These are phyloP conservation scores for Pseudonitzschia pungens DNA, from an alignment of 108 stramenopile genomes.

Conservation along the genomic window DNA sequence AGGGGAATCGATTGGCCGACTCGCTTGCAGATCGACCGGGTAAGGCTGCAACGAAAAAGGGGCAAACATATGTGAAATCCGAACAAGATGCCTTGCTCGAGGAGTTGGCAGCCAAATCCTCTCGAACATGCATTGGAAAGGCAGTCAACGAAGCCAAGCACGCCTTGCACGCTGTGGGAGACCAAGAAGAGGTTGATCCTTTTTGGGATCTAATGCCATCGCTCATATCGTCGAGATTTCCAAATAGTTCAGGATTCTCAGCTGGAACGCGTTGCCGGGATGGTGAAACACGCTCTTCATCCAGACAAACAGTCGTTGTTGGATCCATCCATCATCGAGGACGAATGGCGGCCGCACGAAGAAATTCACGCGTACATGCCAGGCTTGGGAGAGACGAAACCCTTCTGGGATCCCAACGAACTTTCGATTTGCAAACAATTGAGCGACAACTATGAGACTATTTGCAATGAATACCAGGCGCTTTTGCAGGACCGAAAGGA, in stretches of 20 bases:
- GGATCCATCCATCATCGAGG: constrained; percentile 51
- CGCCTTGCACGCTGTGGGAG: constrained; percentile 26
- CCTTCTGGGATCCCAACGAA: constrained; percentile 65
- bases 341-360: constrained; percentile 71
- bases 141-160: constrained; percentile 51
- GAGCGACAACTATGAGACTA: constrained; percentile 71
- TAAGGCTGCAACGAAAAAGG: neutral
- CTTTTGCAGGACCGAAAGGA: constrained; percentile 63
- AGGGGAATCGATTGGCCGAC: constrained; percentile 27
- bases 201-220: constrained; percentile 83
- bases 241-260: constrained; percentile 53
- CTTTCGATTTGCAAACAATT: constrained; percentile 57
- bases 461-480: constrained; percentile 65
- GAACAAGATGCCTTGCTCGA: constrained; percentile 68
- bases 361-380: constrained; percentile 90
- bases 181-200: constrained; percentile 54
- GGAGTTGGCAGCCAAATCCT: constrained; percentile 47
- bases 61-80: constrained; percentile 51
- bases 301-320: constrained; percentile 32
- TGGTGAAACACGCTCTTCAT: constrained; percentile 50
- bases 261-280: constrained; percentile 70
- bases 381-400: constrained; percentile 52
- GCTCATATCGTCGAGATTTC: constrained; percentile 70
- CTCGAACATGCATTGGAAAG: constrained; percentile 51
- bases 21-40: constrained; percentile 26